Evolutionary conservation across 2,329 filamentous ascomycete species (phyloP).

Genomic region (Samsoniella hepiali): DNA sequence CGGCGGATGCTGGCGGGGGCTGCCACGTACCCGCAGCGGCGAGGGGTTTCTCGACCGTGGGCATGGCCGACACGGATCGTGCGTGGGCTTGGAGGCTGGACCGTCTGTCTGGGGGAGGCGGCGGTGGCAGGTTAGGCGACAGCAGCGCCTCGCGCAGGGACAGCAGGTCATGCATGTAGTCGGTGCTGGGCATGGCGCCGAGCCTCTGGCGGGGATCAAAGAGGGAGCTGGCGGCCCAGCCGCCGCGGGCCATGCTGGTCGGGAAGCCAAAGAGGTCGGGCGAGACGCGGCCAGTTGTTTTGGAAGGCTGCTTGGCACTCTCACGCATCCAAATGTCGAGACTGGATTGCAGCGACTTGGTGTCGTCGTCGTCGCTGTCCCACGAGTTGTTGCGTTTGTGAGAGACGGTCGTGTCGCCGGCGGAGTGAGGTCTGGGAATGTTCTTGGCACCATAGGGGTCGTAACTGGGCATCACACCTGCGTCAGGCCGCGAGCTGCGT

Average conservation of each 20-base stretch:
- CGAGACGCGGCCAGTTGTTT: constrained; percentile 34
- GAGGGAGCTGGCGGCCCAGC: constrained; percentile 49
- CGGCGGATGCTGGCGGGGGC: constrained; percentile 21
- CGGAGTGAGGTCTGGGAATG: constrained; percentile 44
- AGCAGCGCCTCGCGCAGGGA: constrained; percentile 40
- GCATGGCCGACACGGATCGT: constrained; percentile 30
- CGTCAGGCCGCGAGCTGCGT: neutral
- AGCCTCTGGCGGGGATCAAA: constrained; percentile 36
- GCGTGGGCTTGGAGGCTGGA: constrained; percentile 53
- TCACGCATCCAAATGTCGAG: constrained; percentile 59
- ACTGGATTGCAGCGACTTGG: constrained; percentile 45
- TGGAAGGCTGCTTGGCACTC: constrained; percentile 43
- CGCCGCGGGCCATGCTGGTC: constrained; percentile 30
- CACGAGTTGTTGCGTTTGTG: constrained; percentile 40
- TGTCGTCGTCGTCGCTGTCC: constrained; percentile 40
- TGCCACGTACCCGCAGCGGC: constrained; percentile 19
- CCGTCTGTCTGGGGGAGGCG: constrained; percentile 48
- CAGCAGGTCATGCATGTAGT: constrained; percentile 47
- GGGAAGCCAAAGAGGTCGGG: constrained; percentile 57
- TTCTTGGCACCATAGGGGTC: constrained; percentile 23
- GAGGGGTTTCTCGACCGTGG: constrained; percentile 18
- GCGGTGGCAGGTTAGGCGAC: constrained; percentile 39
- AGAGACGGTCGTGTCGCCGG: constrained; percentile 44
- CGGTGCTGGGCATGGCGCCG: constrained; percentile 30
- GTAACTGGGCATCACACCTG: constrained; percentile 6